Percentiles rank a stretch among this genome's conserved stretches.
phyloP scores from a whole-genome alignment of 192 early-diverging fungal genomes.

The Podila verticillata region DNA sequence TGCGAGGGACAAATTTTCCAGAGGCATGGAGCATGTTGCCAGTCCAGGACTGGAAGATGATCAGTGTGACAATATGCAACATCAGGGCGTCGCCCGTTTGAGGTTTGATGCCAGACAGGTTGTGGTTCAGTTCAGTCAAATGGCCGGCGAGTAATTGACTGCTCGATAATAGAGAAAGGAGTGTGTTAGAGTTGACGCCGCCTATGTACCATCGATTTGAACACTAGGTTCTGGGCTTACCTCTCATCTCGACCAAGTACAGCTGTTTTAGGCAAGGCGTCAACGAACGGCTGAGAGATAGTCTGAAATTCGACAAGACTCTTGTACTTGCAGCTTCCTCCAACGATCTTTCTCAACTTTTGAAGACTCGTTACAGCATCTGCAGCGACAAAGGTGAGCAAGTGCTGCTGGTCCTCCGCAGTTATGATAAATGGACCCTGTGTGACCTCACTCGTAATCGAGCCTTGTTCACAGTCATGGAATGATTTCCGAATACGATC shows the following conservation, averaged over 20 bases:
- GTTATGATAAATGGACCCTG: conserved; percentile 6
- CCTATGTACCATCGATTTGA: background rate
- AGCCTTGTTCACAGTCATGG: background rate
- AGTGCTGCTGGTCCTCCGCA: conserved; percentile 1
- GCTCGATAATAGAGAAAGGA: background rate
- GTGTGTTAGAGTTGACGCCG: background rate
- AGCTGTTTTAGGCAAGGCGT: background rate
- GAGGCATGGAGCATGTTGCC: conserved; percentile 45
- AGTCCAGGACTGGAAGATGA: conserved; percentile 34
- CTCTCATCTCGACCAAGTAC: background rate
- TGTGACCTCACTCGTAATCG: background rate
- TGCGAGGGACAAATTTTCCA: conserved; percentile 44
- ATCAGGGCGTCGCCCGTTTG: conserved; percentile 21
- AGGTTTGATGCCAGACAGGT: conserved; percentile 10
- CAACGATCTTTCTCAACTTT: conserved; percentile 28
- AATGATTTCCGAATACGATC: background rate
- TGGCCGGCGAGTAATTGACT: conserved; percentile 16
- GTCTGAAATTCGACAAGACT: conserved; percentile 24
- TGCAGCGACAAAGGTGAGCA: conserved; percentile 5
- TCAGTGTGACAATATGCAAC: conserved; percentile 41
- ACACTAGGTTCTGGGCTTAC: background rate
- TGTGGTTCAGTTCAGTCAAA: conserved; percentile 12
- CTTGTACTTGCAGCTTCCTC: conserved; percentile 42
- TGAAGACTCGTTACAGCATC: background rate
- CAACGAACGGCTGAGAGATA: background rate